Evolutionary conservation across 179 eudicot species (phyloP), one percentile per base, ranked within the genome.

Genomic region (Heliamphora pulchella): DNA sequence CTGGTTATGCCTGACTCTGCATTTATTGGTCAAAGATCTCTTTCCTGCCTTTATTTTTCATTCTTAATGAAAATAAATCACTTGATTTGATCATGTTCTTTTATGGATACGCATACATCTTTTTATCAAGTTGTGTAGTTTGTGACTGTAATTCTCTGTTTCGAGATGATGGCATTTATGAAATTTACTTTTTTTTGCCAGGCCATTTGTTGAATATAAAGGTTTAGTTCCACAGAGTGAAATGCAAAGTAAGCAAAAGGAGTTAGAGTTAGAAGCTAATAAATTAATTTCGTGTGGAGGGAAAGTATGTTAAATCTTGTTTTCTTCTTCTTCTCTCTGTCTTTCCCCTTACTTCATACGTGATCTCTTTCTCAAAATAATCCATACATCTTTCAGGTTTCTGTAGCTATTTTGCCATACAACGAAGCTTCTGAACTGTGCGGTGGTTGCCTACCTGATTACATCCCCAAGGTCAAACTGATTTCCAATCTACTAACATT

Each of bases 161-260:
- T 8, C 14, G 31, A 51, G 44, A 46, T 13, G 44, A 22, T 59
- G 71, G 13, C 43, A 13, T 64, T 47, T 20, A 57, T 54, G 11
- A 55, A 9, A 7, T 48, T 15, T 79, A 54, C 51, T 51, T 44
- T 80, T 77, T 85, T 82, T 86, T 71, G 14, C 48, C 86, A 94
- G 97, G 81, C 97, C 98, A 79, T 92, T 75, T 86, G 98, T 94
- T 75, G 98, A 94, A 80, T 94, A 92, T 81, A 92, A 90, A 92
- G 97, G 98, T 59, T 68, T 80, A n/a, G 82, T 94, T 77, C 88
- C 93, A 22, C 95, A 85, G 79, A 77, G 71, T 81, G 98, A 90
- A 74, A 43, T 88, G 78, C 87, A 89, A 85, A 82, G 74, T 66
- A 94, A 92, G 86, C 87, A 70, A 81, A 84, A 85, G 76, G 89